These are phyloP conservation scores for Fusarium penzigii DNA, from an alignment of 2,329 filamentous ascomycete genomes.

Conservation along the genomic window DNA sequence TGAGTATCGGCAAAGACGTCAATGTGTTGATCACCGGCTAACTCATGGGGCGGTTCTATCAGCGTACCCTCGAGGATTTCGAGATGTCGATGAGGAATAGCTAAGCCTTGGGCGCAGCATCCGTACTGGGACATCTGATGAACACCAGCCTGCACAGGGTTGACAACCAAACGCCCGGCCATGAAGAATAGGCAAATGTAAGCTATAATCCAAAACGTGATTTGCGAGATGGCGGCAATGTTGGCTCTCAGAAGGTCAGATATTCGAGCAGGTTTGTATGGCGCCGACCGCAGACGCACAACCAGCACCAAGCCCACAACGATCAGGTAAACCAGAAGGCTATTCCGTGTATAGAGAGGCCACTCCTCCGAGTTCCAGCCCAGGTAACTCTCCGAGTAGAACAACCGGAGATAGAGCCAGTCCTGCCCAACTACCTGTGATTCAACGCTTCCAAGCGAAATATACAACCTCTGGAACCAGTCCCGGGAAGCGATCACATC, in stretches of 20 bases:
- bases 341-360: conserved; percentile 24
- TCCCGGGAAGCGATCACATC: conserved; percentile 34
- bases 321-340: conserved; percentile 19
- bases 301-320: conserved; percentile 12
- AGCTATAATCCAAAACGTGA: conserved; percentile 27
- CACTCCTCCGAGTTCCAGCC: conserved; percentile 39
- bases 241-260: conserved; percentile 10
- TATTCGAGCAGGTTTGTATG: conserved; percentile 8
- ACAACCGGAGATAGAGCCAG: conserved; percentile 37
- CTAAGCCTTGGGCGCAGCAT: conserved; percentile 37
- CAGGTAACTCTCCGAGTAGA: conserved; percentile 37
- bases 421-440: conserved; percentile 9
- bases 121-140: conserved; percentile 37
- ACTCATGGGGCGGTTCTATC: conserved; percentile 15
- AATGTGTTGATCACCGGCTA: conserved; percentile 33
- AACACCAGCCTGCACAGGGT: conserved; percentile 24
- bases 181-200: conserved; percentile 31
- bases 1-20: conserved; percentile 30
- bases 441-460: conserved; percentile 25
- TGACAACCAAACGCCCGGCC: conserved; percentile 29
- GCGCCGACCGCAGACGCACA: conserved; percentile 7
- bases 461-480: conserved; percentile 29
- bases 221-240: conserved; percentile 1
- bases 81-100: conserved; percentile 32
- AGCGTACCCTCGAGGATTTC: conserved; percentile 18